Conservation (phyloP, 805 yeast genomes). For the Lipomyces spencermartinsiae region DNA sequence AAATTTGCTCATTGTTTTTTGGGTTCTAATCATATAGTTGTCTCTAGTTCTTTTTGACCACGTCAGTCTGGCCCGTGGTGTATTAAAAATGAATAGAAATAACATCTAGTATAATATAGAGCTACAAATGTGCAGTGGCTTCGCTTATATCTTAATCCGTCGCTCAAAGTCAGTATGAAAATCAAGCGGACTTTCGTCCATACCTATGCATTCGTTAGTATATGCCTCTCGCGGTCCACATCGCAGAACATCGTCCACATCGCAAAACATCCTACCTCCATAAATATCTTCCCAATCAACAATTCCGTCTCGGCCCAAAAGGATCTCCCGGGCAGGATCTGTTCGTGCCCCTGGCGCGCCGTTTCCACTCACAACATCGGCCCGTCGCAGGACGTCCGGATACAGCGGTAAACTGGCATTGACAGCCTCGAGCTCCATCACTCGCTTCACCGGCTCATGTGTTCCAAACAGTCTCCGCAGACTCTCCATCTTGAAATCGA, state of each 20-base stretch:
- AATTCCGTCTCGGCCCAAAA: conserved; percentile 74
- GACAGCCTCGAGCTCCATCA: conserved; percentile 78
- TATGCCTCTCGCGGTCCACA: not conserved
- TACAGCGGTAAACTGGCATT: conserved; percentile 24
- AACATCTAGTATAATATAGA: not conserved
- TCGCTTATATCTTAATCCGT: conserved; percentile 18
- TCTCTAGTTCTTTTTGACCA: conserved; percentile 1
- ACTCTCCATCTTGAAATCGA: conserved; percentile 71
- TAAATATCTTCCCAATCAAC: conserved; percentile 94
- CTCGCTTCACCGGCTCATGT: conserved; percentile 90
- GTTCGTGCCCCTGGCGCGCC: conserved; percentile 57
- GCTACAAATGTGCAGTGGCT: not conserved
- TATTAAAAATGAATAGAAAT: not conserved
- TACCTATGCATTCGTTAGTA: conserved; percentile 16
- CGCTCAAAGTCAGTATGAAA: conserved; percentile 33
- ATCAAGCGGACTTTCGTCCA: conserved; percentile 28
- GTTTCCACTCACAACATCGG: conserved; percentile 45
- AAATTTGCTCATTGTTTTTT: not conserved
- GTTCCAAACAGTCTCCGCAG: conserved; percentile 87
- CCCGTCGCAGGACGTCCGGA: conserved; percentile 37
- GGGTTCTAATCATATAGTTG: not conserved
- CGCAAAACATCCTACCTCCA: conserved; percentile 28
- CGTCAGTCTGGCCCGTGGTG: not conserved
- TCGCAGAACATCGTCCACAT: not conserved
- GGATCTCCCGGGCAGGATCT: conserved; percentile 74